Conservation (phyloP, 2,329 filamentous ascomycete genomes). For the Orbilia oligospora region DNA sequence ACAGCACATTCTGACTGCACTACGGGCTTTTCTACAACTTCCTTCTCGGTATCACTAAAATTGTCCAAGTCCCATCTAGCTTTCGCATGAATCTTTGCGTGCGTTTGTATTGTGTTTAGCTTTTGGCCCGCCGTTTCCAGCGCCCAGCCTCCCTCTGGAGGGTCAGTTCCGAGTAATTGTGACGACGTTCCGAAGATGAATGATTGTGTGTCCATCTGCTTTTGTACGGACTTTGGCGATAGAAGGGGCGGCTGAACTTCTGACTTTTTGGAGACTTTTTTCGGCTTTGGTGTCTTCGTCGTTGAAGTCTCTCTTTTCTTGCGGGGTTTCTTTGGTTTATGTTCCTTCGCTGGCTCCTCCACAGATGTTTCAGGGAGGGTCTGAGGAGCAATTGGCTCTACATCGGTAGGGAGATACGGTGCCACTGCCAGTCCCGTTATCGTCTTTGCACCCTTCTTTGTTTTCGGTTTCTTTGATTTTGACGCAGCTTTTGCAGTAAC, state of each 20-base stretch:
- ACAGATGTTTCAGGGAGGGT: background rate
- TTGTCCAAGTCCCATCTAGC: conserved; percentile 34
- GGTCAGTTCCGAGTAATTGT: conserved; percentile 31
- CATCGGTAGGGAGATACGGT: conserved; percentile 24
- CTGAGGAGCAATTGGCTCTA: background rate
- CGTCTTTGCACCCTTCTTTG: conserved; percentile 31
- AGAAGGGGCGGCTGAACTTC: background rate
- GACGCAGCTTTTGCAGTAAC: background rate
- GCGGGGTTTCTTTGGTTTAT: conserved; percentile 20
- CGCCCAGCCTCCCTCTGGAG: conserved; percentile 43
- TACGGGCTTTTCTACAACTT: background rate
- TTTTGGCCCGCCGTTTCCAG: conserved; percentile 46
- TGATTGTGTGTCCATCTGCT: conserved; percentile 40
- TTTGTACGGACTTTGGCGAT: conserved; percentile 42
- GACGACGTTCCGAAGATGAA: conserved; percentile 57
- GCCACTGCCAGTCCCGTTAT: conserved; percentile 47
- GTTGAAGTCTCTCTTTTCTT: conserved; percentile 17
- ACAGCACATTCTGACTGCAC: conserved; percentile 26
- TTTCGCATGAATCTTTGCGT: conserved; percentile 47
- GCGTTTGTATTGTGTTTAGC: conserved; percentile 51
- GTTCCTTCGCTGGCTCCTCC: background rate
- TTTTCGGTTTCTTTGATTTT: conserved; percentile 32
- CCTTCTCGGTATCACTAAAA: conserved; percentile 15
- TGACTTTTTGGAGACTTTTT: conserved; percentile 23
- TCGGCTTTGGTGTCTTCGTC: conserved; percentile 21